A percentile compares a stretch with the other conserved stretches of the same genome.
Evolutionary conservation across 768 basidiomycete genomes (phyloP).

Genomic region (Suillus paluster): DNA sequence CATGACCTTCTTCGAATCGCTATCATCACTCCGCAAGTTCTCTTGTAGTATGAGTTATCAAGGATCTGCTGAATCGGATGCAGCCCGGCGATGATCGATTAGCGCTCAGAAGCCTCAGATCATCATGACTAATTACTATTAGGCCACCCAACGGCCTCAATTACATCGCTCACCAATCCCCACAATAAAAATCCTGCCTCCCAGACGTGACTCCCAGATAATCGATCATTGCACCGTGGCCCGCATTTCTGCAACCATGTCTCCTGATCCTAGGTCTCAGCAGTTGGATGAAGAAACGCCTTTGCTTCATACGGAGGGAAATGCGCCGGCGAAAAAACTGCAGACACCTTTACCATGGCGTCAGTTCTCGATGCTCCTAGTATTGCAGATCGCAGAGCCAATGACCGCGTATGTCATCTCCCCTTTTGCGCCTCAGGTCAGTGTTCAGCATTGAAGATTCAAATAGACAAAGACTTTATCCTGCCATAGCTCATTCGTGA

Average conservation of each 20-base stretch:
- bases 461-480: background rate
- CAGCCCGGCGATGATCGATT: too few relatives aligned
- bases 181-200: background rate
- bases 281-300: slow-evolving; percentile 64
- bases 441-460: slow-evolving; percentile 16
- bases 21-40: too few relatives aligned
- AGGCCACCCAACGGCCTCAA: too few relatives aligned
- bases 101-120: too few relatives aligned
- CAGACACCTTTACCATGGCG: slow-evolving; percentile 67
- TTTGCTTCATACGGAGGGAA: slow-evolving; percentile 40
- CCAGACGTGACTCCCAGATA: too few relatives aligned
- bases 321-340: slow-evolving; percentile 27
- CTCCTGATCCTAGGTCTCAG: background rate
- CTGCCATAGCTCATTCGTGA: slow-evolving; percentile 30
- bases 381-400: slow-evolving; percentile 77
- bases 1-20: too few relatives aligned
- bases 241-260: slow-evolving; percentile 10
- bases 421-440: slow-evolving; percentile 69
- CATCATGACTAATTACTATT: too few relatives aligned
- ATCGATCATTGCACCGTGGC: background rate
- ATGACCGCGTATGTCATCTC: slow-evolving; percentile 74
- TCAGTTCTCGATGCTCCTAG: slow-evolving; percentile 69
- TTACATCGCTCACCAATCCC: too few relatives aligned
- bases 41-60: too few relatives aligned
- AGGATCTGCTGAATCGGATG: too few relatives aligned